Percentiles rank a stretch among this genome's conserved stretches.
Evolutionary conservation across 2,329 filamentous ascomycete species (phyloP).

Genomic region (Fusarium falciforme): DNA sequence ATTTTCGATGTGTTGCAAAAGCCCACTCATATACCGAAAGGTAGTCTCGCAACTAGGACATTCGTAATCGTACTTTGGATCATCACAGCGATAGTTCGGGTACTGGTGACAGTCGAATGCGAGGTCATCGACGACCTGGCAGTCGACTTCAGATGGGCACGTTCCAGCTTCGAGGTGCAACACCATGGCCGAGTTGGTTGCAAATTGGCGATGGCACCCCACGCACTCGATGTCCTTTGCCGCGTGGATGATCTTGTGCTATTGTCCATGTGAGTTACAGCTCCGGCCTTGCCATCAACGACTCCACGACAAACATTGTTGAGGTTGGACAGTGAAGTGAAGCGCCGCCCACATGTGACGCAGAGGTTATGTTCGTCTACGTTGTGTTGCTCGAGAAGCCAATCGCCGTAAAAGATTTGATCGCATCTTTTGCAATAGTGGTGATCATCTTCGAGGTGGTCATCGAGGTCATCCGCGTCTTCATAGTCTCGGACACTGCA

Average conservation of each 20-base stretch:
- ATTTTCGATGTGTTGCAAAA: constrained; percentile 42
- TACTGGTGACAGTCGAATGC: constrained; percentile 1
- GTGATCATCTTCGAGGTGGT: not conserved
- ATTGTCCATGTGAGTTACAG: not conserved
- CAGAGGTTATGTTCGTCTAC: constrained; percentile 27
- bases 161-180: constrained; percentile 39
- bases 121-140: constrained; percentile 1
- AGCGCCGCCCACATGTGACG: constrained; percentile 8
- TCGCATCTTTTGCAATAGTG: not conserved
- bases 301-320: constrained; percentile 18
- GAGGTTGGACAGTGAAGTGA: constrained; percentile 18
- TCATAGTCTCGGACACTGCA: not conserved
- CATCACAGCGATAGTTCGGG: not conserved
- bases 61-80: constrained; percentile 34
- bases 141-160: constrained; percentile 24
- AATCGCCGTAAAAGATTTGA: not conserved
- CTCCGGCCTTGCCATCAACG: too few relatives aligned
- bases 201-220: constrained; percentile 30
- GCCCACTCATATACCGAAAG: constrained; percentile 26
- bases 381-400: constrained; percentile 10
- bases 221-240: constrained; percentile 23
- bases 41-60: constrained; percentile 30
- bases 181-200: constrained; percentile 37
- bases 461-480: not conserved
- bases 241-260: constrained; percentile 36